Evolutionary conservation across 805 yeast species (phyloP), one percentile per base, ranked within the genome.

Genomic region (Teunomyces atbi): DNA sequence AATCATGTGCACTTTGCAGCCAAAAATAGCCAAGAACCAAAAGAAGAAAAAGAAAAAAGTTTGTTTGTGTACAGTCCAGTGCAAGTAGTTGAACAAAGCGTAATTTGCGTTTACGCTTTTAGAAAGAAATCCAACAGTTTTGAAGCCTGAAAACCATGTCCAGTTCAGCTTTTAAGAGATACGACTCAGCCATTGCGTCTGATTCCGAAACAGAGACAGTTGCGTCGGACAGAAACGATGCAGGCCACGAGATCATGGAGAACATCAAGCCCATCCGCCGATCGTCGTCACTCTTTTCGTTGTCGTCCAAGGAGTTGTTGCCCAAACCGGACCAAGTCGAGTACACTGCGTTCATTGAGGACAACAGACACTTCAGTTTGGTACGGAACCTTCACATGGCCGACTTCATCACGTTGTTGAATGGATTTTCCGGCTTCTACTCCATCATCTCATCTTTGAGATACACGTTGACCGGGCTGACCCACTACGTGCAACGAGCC

Each of bases 381-480:
- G 71, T 94, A 46, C 75, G 96, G 61, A 85, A 86, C 58, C 78
- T 94, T 53, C 98, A 94, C 65, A 75, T 92, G 82, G 99, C 99
- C 5, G 99, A 94, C 66, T 89, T 84, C 71, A 94, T 94, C 65
- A 94, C 99, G 3, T 78, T 91, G 73, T 74, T 94, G 64, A 94
- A 94, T 66, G 97, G 97, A 20, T 89, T 89, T 62, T 84, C 91
- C 41, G 99, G 98, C 0, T 91, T 94, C 64, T 89, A 89, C 62
- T 84, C 96, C 27, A 85, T 92, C 53, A 77, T 94, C 35, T 85
- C 95, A 37, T 88, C 96, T 66, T 70, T 89, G 51, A 77, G 96
- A 60, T 94, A 81, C 65, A 81, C 91, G 4, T 71, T 82, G 44
- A 86, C 92, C 2, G 83, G 81, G 11, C 74, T 82, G 54, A 68